These are phyloP conservation scores for Metschnikowia chrysomelidarum DNA, from an alignment of 805 yeast species.

Conservation along the genomic window DNA sequence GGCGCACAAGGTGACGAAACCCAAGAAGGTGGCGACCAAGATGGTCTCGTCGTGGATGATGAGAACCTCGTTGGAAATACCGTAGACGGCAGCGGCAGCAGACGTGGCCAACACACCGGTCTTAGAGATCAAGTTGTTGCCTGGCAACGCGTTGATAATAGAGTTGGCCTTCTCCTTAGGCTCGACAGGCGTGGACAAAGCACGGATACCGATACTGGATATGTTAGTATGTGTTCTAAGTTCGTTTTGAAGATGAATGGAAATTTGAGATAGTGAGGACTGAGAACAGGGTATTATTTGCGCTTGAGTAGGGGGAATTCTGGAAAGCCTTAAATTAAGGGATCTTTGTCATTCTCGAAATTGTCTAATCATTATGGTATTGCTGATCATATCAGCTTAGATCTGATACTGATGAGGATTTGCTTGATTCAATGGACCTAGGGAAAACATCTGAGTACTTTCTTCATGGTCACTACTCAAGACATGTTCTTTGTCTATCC, in stretches of 20 bases:
- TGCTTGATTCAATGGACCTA: too few species aligned
- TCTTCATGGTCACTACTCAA: too few species aligned
- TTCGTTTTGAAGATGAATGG: background rate
- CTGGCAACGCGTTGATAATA: slow-evolving; percentile 90
- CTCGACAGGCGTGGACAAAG: slow-evolving; percentile 66
- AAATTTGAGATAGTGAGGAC: too few species aligned
- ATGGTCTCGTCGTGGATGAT: slow-evolving; percentile 93
- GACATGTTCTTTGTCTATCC: too few species aligned
- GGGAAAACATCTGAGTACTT: too few species aligned
- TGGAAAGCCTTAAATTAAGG: too few species aligned
- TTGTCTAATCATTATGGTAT: background rate
- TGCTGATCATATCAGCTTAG: background rate
- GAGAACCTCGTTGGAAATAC: slow-evolving; percentile 89
- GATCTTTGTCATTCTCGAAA: background rate
- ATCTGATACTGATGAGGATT: too few species aligned
- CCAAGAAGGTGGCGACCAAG: slow-evolving; percentile 74
- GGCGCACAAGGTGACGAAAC: slow-evolving; percentile 71
- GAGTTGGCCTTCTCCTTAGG: slow-evolving; percentile 91
- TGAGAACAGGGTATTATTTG: too few species aligned
- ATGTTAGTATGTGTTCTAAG: slow-evolving; percentile 42
- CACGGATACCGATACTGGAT: slow-evolving; percentile 60
- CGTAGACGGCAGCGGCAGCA: slow-evolving; percentile 91
- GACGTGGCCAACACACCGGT: slow-evolving; percentile 94
- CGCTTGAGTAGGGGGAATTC: too few species aligned
- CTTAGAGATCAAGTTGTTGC: slow-evolving; percentile 82